Evolutionary conservation across 768 basidiomycete species (phyloP), one percentile per base, ranked within the genome.

Genomic region (Phallus indusiatus): DNA sequence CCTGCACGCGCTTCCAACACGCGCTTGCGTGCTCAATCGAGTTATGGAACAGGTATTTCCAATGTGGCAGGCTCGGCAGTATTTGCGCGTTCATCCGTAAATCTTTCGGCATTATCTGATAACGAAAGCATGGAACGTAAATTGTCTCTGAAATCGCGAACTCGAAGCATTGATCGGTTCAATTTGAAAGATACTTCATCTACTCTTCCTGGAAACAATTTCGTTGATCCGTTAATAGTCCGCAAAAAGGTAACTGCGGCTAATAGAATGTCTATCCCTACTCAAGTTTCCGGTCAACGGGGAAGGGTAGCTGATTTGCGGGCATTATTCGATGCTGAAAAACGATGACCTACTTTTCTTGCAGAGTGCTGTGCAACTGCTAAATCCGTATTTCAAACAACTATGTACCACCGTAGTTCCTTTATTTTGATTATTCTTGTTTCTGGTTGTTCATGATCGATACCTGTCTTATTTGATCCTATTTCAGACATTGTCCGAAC

Each of bases 141-240:
- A 42, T 33, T 28, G 5, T 51, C 49, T 5, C 42, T 48, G 57
- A 51, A 53, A 20, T 42, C 57, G 21, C 71, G 75, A 46, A 76
- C 78, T 8, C 73, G 72, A 54, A 75, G 77, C 36, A 71, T 70
- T 0, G 74, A 74, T 50, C 64, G 71, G 11, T 18, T 64, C 18
- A 64, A 67, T 9, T 20, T 67, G 17, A 67, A 63, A 14, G 53
- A 59, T 16, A 60, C 51, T 1, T 57, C 55, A 6, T 57, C 53
- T 64, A 36, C 61, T 66, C 0, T 49, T 60, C 48, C 68, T 20
- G 70, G 74, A 56, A 74, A 73, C 24, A 82, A 77, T 69, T 93
- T 93, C 67, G 82, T 92, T 18, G 90, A 93, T 67, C 90, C 90
- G 49, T 73, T 91, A 50, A 70, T 86, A 47, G 65, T 85, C 67